Base-by-base conservation (phyloP, 1,139 yeast species). In the Pichia sp. region DNA sequence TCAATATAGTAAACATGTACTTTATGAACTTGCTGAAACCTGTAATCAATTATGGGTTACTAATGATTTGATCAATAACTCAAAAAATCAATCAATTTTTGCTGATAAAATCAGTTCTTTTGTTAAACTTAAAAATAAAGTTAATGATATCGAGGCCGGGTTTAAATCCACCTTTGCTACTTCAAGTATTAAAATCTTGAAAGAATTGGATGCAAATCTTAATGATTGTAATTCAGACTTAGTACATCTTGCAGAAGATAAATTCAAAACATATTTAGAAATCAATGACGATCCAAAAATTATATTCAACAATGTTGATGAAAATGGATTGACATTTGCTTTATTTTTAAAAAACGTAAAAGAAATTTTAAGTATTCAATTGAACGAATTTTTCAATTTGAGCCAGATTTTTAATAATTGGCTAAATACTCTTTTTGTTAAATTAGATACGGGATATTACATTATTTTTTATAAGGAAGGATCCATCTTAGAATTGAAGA, bases 161-260 rank as follows among this genome's bases (percentile, higher is more conserved):
- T 21, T 37, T 15, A 26, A 26, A 5, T 9, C 15, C 10, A 23
- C 5, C 4, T 18, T 31, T 2, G 11, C 37, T 1, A n/a, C 74
- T 18, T 14, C 23, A 4, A 25, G 29, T 6, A 26, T 43, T 70
- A 80, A 79, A 65, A 68, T 76, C 35, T 74, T 74, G 45, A 81
- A 72, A 31, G 95, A 87, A 51, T 80, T 89, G 51, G 89, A 83
- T 55, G 65, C 69, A 41, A 76, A 82, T 64, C 72, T 87, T 58
- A 63, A 66, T 45, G 66, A 69, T 55, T 76, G 84, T 54, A 95
- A 87, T n/a, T 35, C 30, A 10, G 37, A 35, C 7, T 24, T 49
- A 9, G 14, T 26, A 5, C 26, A 38, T 10, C 23, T 43, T 14
- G 41, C 52, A 10, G 31, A 47, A 22, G 14, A 37, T 4, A 26